A percentile compares a stretch with the other conserved stretches of the same genome.
These are phyloP conservation scores for Coccomyxa subellipsoidea DNA, from an alignment of 163 green algal genomes.

Conservation along the genomic window DNA sequence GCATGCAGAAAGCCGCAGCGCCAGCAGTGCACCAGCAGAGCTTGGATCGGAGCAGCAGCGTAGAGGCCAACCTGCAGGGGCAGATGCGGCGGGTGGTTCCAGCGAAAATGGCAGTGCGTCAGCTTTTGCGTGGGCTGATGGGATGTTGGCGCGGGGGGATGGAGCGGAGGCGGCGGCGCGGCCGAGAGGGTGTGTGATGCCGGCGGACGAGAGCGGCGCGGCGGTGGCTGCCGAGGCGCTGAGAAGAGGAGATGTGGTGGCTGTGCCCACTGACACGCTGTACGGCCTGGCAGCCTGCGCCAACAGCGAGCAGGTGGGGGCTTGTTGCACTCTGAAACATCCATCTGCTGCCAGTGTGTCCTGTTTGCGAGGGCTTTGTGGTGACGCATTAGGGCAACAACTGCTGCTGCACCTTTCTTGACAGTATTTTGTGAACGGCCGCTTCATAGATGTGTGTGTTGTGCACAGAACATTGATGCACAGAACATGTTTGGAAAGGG, in stretches of 20 bases:
- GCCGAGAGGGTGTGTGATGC: not conserved
- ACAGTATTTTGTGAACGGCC: too few relatives aligned
- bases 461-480: too few relatives aligned
- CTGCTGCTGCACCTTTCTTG: too few relatives aligned
- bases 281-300: slow-evolving; percentile 63
- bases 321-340: too few relatives aligned
- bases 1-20: not conserved
- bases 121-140: not conserved
- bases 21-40: too few relatives aligned
- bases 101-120: not conserved
- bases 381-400: not conserved
- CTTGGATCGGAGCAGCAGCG: not conserved
- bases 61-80: slow-evolving; percentile 25
- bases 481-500: not conserved
- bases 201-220: not conserved
- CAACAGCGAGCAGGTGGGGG: slow-evolving; percentile 7
- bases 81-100: not conserved
- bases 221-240: slow-evolving; percentile 35
- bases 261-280: slow-evolving; percentile 70
- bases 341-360: too few relatives aligned
- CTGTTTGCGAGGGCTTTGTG: not conserved
- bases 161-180: not conserved
- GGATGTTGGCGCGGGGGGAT: not conserved
- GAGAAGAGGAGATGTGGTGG: slow-evolving; percentile 27
- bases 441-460: too few relatives aligned